phyloP scores from a whole-genome alignment of 2,329 filamentous ascomycete genomes.

The Proliferodiscus dingleyae region DNA sequence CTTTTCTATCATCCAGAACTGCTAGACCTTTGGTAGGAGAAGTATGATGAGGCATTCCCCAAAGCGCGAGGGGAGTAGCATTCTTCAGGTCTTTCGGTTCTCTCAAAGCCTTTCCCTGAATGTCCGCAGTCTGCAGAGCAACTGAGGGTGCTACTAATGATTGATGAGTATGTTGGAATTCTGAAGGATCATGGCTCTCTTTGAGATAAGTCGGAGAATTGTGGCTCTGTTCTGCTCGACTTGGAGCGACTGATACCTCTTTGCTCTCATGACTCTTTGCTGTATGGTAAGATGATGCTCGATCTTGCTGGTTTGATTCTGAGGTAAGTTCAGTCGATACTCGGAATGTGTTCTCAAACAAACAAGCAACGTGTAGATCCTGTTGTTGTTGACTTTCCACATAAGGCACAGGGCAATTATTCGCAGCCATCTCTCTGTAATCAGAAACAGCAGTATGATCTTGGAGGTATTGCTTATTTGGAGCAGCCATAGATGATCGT shows the following conservation, averaged over 20 bases:
- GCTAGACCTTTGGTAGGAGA: constrained; percentile 1
- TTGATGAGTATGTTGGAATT: constrained; percentile 5
- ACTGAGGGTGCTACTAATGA: too few species aligned
- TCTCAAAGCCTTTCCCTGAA: constrained; percentile 2
- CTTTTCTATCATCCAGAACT: constrained; percentile 8
- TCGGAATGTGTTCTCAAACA: constrained; percentile 9
- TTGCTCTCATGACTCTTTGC: constrained; percentile 11
- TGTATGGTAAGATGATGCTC: constrained; percentile 9
- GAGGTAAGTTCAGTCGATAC: constrained; percentile 2
- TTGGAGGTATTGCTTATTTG: not conserved
- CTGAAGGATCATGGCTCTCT: constrained; percentile 11
- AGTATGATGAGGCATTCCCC: constrained; percentile 1
- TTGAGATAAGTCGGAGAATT: constrained; percentile 7
- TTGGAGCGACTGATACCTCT: constrained; percentile 1
- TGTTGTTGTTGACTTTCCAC: constrained; percentile 12
- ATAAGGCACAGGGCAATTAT: constrained; percentile 4
- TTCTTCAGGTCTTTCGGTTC: constrained; percentile 12
- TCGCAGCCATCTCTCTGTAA: not conserved
- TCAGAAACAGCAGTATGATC: too few species aligned
- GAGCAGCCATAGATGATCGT: not conserved
- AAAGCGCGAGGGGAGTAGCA: constrained; percentile 11
- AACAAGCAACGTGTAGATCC: constrained; percentile 8
- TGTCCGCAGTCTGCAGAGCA: too few species aligned
- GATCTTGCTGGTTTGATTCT: not conserved
- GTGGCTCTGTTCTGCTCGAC: constrained; percentile 1